These are phyloP conservation scores for Yamadazyma laniorum DNA, from an alignment of 805 yeast genomes.

Conservation along the genomic window DNA sequence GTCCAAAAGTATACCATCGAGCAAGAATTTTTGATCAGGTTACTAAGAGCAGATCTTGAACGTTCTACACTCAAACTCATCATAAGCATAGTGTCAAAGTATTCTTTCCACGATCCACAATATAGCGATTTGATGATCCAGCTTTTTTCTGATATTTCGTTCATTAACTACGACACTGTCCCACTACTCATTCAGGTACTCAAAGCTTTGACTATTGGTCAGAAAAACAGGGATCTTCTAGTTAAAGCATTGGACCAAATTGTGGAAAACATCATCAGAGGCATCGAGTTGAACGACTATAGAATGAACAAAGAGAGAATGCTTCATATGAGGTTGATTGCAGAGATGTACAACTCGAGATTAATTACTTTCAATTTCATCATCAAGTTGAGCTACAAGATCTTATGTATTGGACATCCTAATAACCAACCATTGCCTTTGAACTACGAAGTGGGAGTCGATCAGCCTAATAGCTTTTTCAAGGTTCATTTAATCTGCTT, in stretches of 20 bases:
- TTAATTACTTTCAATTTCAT: conserved; percentile 47
- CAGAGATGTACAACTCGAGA: conserved; percentile 51
- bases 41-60: conserved; percentile 20
- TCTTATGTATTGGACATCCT: conserved; percentile 65
- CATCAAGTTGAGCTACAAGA: conserved; percentile 51
- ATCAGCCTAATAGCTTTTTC: conserved; percentile 67
- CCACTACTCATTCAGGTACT: conserved; percentile 2
- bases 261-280: conserved; percentile 61
- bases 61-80: conserved; percentile 26
- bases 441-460: conserved; percentile 46
- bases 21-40: conserved; percentile 22
- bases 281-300: conserved; percentile 64
- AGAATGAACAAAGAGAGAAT: conserved; percentile 58
- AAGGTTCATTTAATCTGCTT: conserved; percentile 54
- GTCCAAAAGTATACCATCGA: conserved; percentile 27
- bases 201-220: conserved; percentile 17
- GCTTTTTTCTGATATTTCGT: conserved; percentile 59
- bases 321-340: conserved; percentile 58
- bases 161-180: conserved; percentile 55
- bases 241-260: conserved; percentile 56
- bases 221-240: conserved; percentile 39
- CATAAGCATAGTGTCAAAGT: conserved; percentile 26
- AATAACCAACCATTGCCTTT: conserved; percentile 54
- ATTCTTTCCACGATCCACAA: conserved; percentile 15
- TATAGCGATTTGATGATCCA: conserved; percentile 30